Base-by-base conservation (phyloP, 768 basidiomycete genomes). In the Hydnum rufescens region DNA sequence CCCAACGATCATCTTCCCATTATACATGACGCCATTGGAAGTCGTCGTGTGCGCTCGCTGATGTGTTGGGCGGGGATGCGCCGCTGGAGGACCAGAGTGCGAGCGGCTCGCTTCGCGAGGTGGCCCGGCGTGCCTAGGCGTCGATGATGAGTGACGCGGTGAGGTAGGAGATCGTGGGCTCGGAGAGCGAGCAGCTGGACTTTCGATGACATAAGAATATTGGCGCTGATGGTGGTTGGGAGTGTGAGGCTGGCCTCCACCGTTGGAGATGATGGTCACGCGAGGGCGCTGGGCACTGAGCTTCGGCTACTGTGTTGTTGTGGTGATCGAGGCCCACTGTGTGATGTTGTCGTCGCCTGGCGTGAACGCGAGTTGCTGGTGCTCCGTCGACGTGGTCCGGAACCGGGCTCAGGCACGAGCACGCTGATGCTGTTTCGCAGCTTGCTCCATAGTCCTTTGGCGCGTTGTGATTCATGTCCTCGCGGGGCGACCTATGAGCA, bases 1-100 rank as follows among this genome's bases (percentile, higher is more conserved):
- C 13, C 44, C 44, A 26, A 47, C 44, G 25, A 47, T 47, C 26
- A 47, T 13, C 44, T 47, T 47, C 8, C 44, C 44, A 28, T 47
- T 47, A 47, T 26, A 47, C 44, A 47, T 47, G 44, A 47, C 25
- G 44, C 44, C 44, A 47, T 13, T 13, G 25, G 8, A 13, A 47
- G 13, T 13, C 8, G 8, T 25, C 26, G 13, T 13, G 8, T 47
- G 8, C 13, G 8, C 13, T 13, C 13, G 8, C 8, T 13, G 13
- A 28, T 13, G 44, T 13, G 44, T 47, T 25, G 44, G 26, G 8
- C 13, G 25, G 8, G 8, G 16, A 26, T 13, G 44, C 13, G 44
- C 8, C 13, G 44, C 13, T 19, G 19, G 8, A 8, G 34, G 34
- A 39, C 34, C 8, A 8, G 8, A 8, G 8, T 19, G 8, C 34